Evolutionary conservation across 208 protist genomes (phyloP).

Genomic region (Trypanosomatidae sp.): DNA sequence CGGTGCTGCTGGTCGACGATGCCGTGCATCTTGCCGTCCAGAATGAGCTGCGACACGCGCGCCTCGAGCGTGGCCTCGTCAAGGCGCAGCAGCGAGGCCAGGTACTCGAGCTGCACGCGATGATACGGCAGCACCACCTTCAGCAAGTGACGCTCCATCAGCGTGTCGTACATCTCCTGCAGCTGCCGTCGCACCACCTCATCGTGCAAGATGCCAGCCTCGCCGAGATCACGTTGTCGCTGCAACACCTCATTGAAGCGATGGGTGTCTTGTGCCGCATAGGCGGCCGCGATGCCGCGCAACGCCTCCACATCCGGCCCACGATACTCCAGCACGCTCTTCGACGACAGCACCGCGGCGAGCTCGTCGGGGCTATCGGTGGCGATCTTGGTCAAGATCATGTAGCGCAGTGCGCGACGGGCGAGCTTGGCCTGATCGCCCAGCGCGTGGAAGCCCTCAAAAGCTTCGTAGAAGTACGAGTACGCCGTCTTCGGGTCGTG

Average conservation of each 20-base stretch:
- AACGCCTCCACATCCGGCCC: slow-evolving; percentile 89
- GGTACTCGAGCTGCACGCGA: slow-evolving; percentile 91
- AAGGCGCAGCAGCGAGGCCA: slow-evolving; percentile 88
- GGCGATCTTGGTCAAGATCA: slow-evolving; percentile 95
- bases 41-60: slow-evolving; percentile 97
- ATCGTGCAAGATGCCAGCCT: slow-evolving; percentile 55
- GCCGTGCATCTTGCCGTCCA: slow-evolving; percentile 95
- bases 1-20: slow-evolving; percentile 85
- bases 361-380: slow-evolving; percentile 71
- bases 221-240: slow-evolving; percentile 9
- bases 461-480: slow-evolving; percentile 98
- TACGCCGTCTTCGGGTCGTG: slow-evolving; percentile 97
- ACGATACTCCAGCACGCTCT: slow-evolving; percentile 90
- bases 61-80: slow-evolving; percentile 58
- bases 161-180: slow-evolving; percentile 89
- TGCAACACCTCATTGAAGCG: slow-evolving; percentile 83
- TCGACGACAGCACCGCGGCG: slow-evolving; percentile 48
- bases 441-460: slow-evolving; percentile 94
- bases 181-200: slow-evolving; percentile 88
- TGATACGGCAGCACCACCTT: slow-evolving; percentile 96
- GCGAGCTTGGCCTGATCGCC: slow-evolving; percentile 75
- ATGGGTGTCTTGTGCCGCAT: slow-evolving; percentile 90
- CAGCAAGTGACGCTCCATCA: slow-evolving; percentile 94
- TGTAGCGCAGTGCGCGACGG: slow-evolving; percentile 92
- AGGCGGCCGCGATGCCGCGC: slow-evolving; percentile 88